phyloP scores from a whole-genome alignment of 345 rosid species.

The Dimocarpus longan region DNA sequence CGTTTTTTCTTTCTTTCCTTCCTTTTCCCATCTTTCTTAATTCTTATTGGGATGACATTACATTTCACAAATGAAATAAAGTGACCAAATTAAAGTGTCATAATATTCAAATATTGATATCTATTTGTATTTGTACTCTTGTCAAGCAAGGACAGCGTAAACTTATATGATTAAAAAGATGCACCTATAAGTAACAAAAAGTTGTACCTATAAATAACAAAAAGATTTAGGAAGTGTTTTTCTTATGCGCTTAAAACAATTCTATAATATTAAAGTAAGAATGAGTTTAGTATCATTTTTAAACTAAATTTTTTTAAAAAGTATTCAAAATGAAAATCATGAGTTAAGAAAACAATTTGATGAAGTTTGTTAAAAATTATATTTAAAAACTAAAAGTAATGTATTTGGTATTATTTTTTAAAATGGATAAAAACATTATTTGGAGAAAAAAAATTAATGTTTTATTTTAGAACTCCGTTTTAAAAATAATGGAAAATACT shows the following conservation, averaged over 20 bases:
- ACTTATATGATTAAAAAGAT: background rate
- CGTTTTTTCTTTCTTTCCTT: background rate
- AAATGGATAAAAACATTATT: too few relatives aligned
- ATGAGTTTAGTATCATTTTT: too few relatives aligned
- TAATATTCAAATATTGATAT: background rate
- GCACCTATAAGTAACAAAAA: background rate
- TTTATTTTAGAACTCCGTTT: too few relatives aligned
- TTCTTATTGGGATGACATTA: constrained; percentile 1
- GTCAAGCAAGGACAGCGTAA: background rate
- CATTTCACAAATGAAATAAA: constrained; percentile 9
- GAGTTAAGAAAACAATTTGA: too few relatives aligned
- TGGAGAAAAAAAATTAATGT: too few relatives aligned
- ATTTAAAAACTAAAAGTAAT: too few relatives aligned
- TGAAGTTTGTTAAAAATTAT: too few relatives aligned
- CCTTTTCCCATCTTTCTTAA: background rate
- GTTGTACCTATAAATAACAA: background rate
- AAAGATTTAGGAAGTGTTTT: background rate
- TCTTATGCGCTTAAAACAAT: background rate
- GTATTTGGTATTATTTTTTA: too few relatives aligned
- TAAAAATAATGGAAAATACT: too few relatives aligned
- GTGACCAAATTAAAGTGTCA: background rate
- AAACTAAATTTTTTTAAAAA: too few relatives aligned
- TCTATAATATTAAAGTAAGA: background rate
- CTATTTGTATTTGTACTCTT: background rate
- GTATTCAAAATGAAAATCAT: too few relatives aligned